Evolutionary conservation across 768 basidiomycete genomes (phyloP).

Genomic region (Mycena latifolia): DNA sequence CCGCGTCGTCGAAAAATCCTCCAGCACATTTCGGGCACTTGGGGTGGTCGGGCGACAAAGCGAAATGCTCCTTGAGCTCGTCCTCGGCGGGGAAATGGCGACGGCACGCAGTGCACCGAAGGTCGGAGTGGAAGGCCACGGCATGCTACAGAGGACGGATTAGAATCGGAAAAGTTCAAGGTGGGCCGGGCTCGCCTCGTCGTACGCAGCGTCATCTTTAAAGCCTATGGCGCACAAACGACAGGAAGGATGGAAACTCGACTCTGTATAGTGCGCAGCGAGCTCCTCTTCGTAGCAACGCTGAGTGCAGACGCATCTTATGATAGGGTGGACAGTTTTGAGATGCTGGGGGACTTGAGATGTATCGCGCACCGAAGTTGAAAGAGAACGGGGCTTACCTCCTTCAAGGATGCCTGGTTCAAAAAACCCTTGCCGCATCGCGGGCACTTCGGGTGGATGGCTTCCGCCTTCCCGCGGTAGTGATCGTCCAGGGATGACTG

Average conservation of each 20-base stretch:
- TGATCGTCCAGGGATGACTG: constrained; percentile 58
- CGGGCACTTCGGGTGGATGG: constrained; percentile 59
- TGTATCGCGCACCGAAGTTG: not conserved
- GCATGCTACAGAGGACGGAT: constrained; percentile 48
- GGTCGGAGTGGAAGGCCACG: constrained; percentile 50
- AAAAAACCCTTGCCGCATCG: constrained; percentile 59
- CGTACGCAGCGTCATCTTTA: constrained; percentile 43
- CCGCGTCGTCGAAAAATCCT: constrained; percentile 53
- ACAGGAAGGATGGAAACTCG: constrained; percentile 53
- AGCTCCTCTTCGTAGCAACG: constrained; percentile 51
- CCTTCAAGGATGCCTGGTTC: constrained; percentile 47
- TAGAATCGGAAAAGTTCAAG: not conserved
- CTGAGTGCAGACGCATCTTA: not conserved
- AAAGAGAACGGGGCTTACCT: constrained; percentile 39
- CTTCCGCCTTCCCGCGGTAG: constrained; percentile 53
- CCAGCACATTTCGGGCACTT: constrained; percentile 56
- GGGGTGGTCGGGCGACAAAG: constrained; percentile 57
- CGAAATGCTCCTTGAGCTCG: constrained; percentile 54
- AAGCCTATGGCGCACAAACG: constrained; percentile 48
- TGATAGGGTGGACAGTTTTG: not conserved
- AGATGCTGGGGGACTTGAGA: constrained; percentile 10
- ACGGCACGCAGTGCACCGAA: constrained; percentile 50
- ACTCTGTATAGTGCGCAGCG: constrained; percentile 53
- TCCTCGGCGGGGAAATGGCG: constrained; percentile 54
- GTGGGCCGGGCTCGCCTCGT: constrained; percentile 41